Evolutionary conservation across 495 filamentous ascomycete genomes (phyloP).

Genomic region (Penicillium parvum): DNA sequence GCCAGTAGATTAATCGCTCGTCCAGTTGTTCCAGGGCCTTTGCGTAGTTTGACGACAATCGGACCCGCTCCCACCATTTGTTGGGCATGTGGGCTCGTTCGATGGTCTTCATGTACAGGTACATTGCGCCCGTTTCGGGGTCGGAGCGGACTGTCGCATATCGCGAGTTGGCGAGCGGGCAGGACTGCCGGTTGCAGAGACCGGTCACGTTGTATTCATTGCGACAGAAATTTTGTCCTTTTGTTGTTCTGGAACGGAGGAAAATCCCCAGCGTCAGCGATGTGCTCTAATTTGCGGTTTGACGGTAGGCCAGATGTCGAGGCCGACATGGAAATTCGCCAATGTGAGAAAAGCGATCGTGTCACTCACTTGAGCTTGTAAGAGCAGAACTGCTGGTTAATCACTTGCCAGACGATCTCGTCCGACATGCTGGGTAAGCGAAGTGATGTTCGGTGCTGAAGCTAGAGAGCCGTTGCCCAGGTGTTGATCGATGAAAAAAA

Average conservation of each 20-base stretch:
- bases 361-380: slow-evolving; percentile 85
- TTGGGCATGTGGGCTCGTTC: slow-evolving; percentile 86
- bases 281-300: slow-evolving; percentile 1
- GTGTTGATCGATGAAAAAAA: slow-evolving; percentile 32
- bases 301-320: not conserved
- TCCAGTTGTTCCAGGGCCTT: slow-evolving; percentile 87
- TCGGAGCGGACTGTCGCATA: slow-evolving; percentile 91
- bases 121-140: slow-evolving; percentile 75
- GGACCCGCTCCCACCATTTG: slow-evolving; percentile 93
- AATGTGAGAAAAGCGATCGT: slow-evolving; percentile 1
- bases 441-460: slow-evolving; percentile 12
- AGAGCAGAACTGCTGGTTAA: slow-evolving; percentile 92
- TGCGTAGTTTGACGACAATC: slow-evolving; percentile 83
- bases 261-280: not conserved
- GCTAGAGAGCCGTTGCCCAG: slow-evolving; percentile 15
- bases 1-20: slow-evolving; percentile 86
- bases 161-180: slow-evolving; percentile 90
- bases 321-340: not conserved
- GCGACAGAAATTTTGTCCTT: slow-evolving; percentile 89
- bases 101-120: slow-evolving; percentile 96
- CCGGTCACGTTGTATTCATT: slow-evolving; percentile 96
- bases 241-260: slow-evolving; percentile 61
- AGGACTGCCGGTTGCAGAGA: slow-evolving; percentile 90
- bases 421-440: slow-evolving; percentile 55
- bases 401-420: slow-evolving; percentile 97